Conservation (phyloP, 148 eudicot genomes). For the Simmondsia chinensis region DNA sequence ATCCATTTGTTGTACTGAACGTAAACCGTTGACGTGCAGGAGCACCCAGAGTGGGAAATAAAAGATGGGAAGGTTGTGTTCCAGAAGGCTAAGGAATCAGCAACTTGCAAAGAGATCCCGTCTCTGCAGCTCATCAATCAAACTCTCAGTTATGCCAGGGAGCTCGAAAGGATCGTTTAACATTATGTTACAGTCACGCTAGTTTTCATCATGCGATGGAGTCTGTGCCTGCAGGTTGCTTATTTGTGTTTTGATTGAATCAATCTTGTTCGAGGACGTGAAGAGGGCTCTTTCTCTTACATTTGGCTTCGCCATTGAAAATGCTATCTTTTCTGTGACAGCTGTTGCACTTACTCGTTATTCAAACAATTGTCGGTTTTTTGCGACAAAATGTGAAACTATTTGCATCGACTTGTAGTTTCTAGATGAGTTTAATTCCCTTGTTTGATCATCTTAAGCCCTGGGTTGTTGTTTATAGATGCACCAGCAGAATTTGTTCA, state of each 20-base stretch:
- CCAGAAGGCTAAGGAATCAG: slow-evolving; percentile 75
- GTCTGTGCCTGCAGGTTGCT: no score
- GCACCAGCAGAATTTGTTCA: no score
- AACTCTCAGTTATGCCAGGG: slow-evolving; percentile 91
- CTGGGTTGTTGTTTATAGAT: no score
- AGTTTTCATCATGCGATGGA: no score
- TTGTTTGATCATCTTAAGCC: no score
- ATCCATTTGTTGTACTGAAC: neutral
- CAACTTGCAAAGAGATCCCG: slow-evolving; percentile 90
- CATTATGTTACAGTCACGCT: no score
- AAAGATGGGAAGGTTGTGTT: slow-evolving; percentile 57
- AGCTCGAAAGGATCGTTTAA: slow-evolving; percentile 89
- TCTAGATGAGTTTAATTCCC: no score
- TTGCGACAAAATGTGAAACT: no score
- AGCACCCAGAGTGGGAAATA: slow-evolving; percentile 91
- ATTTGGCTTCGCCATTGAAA: neutral
- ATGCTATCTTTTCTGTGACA: no score
- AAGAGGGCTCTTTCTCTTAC: neutral
- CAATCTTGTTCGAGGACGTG: neutral
- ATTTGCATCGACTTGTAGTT: no score
- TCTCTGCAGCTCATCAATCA: slow-evolving; percentile 87
- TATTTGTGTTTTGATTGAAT: neutral
- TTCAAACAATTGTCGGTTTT: no score
- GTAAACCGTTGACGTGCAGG: slow-evolving; percentile 36
- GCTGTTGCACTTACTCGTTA: no score